Evolutionary conservation across 2,329 filamentous ascomycete genomes (phyloP).

Genomic region (Alternaria triticimaculans): DNA sequence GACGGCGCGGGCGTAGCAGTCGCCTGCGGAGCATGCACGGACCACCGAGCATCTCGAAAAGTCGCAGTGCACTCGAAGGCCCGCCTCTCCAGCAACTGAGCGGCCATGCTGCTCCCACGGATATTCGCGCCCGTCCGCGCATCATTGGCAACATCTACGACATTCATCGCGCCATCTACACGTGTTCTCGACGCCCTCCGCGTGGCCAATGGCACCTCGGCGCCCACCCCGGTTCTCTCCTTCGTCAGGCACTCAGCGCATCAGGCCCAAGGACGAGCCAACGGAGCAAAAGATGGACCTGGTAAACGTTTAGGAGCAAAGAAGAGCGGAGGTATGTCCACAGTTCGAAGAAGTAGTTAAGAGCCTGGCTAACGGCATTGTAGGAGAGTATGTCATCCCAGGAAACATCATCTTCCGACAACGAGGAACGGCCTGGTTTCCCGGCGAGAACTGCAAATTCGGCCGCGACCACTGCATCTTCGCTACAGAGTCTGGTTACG

Average conservation of each 20-base stretch:
- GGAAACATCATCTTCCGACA: slow-evolving; percentile 99
- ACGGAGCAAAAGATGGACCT: slow-evolving; percentile 71
- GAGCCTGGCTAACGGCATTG: not conserved
- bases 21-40: slow-evolving; percentile 12
- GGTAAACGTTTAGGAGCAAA: slow-evolving; percentile 94
- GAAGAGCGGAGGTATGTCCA: slow-evolving; percentile 75
- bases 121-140: slow-evolving; percentile 48
- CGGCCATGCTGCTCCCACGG: slow-evolving; percentile 50
- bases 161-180: slow-evolving; percentile 31
- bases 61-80: slow-evolving; percentile 26
- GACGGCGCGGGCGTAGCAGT: not conserved
- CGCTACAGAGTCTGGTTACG: slow-evolving; percentile 83
- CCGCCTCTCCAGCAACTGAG: slow-evolving; percentile 23
- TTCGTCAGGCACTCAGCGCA: slow-evolving; percentile 68
- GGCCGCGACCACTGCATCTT: slow-evolving; percentile 97
- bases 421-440: slow-evolving; percentile 90
- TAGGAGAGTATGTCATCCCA: slow-evolving; percentile 90
- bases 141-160: slow-evolving; percentile 29
- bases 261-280: slow-evolving; percentile 71
- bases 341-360: not conserved
- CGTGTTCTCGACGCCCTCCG: slow-evolving; percentile 43
- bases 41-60: slow-evolving; percentile 32
- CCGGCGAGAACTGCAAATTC: slow-evolving; percentile 94
- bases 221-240: slow-evolving; percentile 48
- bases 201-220: slow-evolving; percentile 39